These are phyloP conservation scores for Alternaria sp. DNA, from an alignment of 2,329 filamentous ascomycete genomes.

Conservation along the genomic window DNA sequence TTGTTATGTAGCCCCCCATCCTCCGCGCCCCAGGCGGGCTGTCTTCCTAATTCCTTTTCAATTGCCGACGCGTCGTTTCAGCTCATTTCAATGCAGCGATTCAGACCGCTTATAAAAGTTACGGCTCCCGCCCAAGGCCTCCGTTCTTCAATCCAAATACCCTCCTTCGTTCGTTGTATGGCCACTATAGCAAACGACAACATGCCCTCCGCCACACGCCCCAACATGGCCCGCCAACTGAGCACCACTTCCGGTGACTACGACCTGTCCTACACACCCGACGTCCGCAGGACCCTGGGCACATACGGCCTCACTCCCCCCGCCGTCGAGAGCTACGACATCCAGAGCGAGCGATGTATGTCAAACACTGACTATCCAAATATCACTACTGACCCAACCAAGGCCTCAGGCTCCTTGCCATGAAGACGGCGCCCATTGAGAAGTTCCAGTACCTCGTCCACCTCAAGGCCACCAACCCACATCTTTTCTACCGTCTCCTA, in stretches of 20 bases:
- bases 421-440: conserved; percentile 73
- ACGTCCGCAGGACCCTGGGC: conserved; percentile 58
- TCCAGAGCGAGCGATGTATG: conserved; percentile 59
- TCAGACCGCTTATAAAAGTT: conserved; percentile 44
- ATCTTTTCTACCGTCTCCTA: conserved; percentile 81
- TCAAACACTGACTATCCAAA: conserved; percentile 33
- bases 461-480: conserved; percentile 75
- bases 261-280: conserved; percentile 56
- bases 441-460: conserved; percentile 83
- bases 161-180: conserved; percentile 33
- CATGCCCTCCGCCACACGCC: conserved; percentile 48
- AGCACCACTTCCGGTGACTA: conserved; percentile 56
- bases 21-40: conserved; percentile 25
- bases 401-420: conserved; percentile 76
- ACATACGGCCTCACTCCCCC: conserved; percentile 62
- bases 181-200: conserved; percentile 42
- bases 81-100: conserved; percentile 44
- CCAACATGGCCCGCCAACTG: conserved; percentile 45
- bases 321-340: conserved; percentile 57
- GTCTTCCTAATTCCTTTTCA: conserved; percentile 37
- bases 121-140: conserved; percentile 30
- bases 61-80: conserved; percentile 38
- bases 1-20: conserved; percentile 19
- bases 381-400: conserved; percentile 50
- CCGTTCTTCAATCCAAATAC: conserved; percentile 22